These are phyloP conservation scores for Fusarium buxicola DNA, from an alignment of 2,329 filamentous ascomycete species.

Conservation along the genomic window DNA sequence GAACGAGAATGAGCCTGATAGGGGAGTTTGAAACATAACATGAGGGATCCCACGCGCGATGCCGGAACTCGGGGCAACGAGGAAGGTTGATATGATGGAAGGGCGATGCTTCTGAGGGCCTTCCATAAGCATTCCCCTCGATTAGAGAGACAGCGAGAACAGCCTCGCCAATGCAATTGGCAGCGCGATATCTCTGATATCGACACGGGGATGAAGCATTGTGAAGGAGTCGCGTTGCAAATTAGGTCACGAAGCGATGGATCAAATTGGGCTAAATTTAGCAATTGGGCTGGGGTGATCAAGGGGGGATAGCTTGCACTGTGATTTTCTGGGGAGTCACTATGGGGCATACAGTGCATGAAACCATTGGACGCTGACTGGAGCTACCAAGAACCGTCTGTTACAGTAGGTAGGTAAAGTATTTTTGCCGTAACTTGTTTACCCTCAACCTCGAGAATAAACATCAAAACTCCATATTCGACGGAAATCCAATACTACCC, in stretches of 20 bases:
- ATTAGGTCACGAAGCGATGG: slow-evolving; percentile 42
- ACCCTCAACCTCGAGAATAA: no score
- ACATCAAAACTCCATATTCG: no score
- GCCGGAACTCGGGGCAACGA: slow-evolving; percentile 18
- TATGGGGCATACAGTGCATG: slow-evolving; percentile 28
- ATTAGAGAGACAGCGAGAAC: slow-evolving; percentile 4
- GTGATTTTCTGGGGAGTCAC: slow-evolving; percentile 5
- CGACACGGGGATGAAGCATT: slow-evolving; percentile 13
- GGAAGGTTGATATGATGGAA: neutral
- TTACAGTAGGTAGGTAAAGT: no score
- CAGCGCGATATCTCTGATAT: slow-evolving; percentile 5
- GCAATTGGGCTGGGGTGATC: slow-evolving; percentile 34
- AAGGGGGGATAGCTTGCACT: slow-evolving; percentile 25
- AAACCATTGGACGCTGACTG: neutral
- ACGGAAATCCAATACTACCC: no score
- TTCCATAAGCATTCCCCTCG: slow-evolving; percentile 12
- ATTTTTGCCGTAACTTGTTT: no score
- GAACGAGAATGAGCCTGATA: slow-evolving; percentile 6
- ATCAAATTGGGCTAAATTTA: slow-evolving; percentile 46
- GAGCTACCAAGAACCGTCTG: no score
- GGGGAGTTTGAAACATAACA: slow-evolving; percentile 36
- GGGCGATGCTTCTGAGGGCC: neutral
- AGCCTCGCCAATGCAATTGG: slow-evolving; percentile 5
- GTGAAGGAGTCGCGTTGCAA: slow-evolving; percentile 34
- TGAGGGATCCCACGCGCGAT: slow-evolving; percentile 1